Base-by-base conservation (phyloP, 2,329 filamentous ascomycete species). In the Geosmithia flava region DNA sequence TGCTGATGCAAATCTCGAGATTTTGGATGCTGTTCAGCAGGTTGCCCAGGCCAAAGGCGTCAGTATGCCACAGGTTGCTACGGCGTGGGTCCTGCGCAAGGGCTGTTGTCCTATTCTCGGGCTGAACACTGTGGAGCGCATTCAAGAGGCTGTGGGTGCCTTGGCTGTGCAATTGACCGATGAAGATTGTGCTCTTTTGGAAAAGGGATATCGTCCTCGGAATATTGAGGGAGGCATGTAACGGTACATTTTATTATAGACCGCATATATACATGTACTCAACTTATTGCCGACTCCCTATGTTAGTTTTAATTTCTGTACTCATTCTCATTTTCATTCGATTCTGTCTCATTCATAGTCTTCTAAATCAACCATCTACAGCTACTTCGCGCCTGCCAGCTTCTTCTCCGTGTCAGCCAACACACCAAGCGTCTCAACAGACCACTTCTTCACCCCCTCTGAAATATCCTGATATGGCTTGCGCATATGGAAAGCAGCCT, bases 41-140 rank as follows among this genome's bases (percentile, higher is more conserved):
- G 76, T 80, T 0, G 66, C 69, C 52, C 77, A 78, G 62, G 5
- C 33, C 13, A 71, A 72, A 53, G 71, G 67, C 1, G 71, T 75
- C 58, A 76, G 70, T 53, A 85, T 85, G 74, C 75, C 76, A 43
- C 74, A 82, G 49, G 74, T 86, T 20, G 75, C 80, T 1, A 68
- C 81, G 48, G 80, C 79, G 2, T 86, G 81, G 82, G 71, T 74
- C 52, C 63, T 76, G 53, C 68, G 71, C 52, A 66, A 71, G 43
- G 70, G 73, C 6, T 62, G 69, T 20, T 76, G 70, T 53, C 80
- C 79, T 2, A 83, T 85, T 50, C 66, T 83, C 47, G 81, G 82
- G 0, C 67, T 85, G 53, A 75, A 69, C 52, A 82, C 69, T 47
- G 65, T 73, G 33, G 67, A 70, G 49, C 66, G 81, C n/a, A 73